Conservation (phyloP, 352 stramenopile genomes). For the Phytophthora capsici region DNA sequence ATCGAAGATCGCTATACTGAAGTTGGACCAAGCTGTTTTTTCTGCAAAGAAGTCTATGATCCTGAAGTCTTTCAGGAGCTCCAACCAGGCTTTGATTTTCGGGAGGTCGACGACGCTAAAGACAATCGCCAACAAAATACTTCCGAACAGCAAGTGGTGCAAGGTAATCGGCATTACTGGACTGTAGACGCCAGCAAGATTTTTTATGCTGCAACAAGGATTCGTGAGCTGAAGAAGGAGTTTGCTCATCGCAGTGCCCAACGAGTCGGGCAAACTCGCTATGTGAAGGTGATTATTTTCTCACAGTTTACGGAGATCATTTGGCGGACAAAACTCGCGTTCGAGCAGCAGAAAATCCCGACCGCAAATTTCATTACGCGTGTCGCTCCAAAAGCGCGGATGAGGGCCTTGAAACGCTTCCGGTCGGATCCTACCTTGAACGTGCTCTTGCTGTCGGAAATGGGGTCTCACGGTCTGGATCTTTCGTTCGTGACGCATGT, state of each 20-base stretch:
- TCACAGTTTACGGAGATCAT: conserved; percentile 78
- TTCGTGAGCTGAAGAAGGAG: conserved; percentile 53
- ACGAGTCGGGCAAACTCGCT: conserved; percentile 4
- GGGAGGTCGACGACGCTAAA: conserved; percentile 26
- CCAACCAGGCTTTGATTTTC: conserved; percentile 79
- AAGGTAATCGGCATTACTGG: conserved; percentile 21
- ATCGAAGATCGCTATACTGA: conserved; percentile 63
- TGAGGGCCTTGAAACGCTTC: conserved; percentile 55
- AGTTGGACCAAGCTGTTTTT: conserved; percentile 48
- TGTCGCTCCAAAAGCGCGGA: conserved; percentile 37
- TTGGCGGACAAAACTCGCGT: conserved; percentile 62
- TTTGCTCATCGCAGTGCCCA: conserved; percentile 25
- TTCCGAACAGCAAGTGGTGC: too few relatives aligned
- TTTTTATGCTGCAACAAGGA: conserved; percentile 58
- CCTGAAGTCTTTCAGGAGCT: conserved; percentile 88
- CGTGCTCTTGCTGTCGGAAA: conserved; percentile 92
- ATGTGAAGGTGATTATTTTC: conserved; percentile 76
- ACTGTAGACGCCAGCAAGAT: conserved; percentile 61
- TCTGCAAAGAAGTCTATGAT: conserved; percentile 59
- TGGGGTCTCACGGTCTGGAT: conserved; percentile 94
- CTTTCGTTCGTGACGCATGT: conserved; percentile 98
- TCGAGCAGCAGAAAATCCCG: conserved; percentile 57
- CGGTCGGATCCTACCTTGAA: conserved; percentile 64
- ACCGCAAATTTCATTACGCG: conserved; percentile 61
- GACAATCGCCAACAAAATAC: not conserved